A percentile compares a stretch with the other conserved stretches of the same genome.
Evolutionary conservation across 805 yeast species (phyloP).

Genomic region (Cyberlindnera japonica): DNA sequence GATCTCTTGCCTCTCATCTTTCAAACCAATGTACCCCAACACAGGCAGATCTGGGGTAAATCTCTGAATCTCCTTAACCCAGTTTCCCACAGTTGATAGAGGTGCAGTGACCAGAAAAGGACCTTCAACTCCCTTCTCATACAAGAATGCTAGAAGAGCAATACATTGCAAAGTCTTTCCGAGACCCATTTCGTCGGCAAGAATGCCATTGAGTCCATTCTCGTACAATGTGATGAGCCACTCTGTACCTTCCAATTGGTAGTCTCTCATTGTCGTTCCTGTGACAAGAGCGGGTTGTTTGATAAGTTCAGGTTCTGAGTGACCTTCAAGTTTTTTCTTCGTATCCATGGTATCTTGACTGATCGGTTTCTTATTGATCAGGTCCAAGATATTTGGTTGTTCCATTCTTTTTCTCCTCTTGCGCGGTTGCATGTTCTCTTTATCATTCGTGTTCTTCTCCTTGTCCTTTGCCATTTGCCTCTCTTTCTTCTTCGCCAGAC

Average conservation of each 20-base stretch:
- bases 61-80: slow-evolving; percentile 68
- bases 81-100: slow-evolving; percentile 78
- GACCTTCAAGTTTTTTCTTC: slow-evolving; percentile 18
- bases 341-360: slow-evolving; percentile 24
- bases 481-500: slow-evolving; percentile 33
- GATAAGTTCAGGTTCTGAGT: slow-evolving; percentile 13
- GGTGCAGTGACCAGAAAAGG: slow-evolving; percentile 82
- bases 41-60: slow-evolving; percentile 72
- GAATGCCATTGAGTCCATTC: slow-evolving; percentile 90
- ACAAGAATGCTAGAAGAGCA: slow-evolving; percentile 66
- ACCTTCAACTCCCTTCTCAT: slow-evolving; percentile 75
- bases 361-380: slow-evolving; percentile 11
- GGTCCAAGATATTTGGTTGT: slow-evolving; percentile 25
- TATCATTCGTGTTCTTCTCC: slow-evolving; percentile 11
- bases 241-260: slow-evolving; percentile 86
- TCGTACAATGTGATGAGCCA: slow-evolving; percentile 89
- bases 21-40: slow-evolving; percentile 61
- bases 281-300: slow-evolving; percentile 54
- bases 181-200: slow-evolving; percentile 97
- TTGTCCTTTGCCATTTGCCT: slow-evolving; percentile 16
- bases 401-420: slow-evolving; percentile 15
- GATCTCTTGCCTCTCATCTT: slow-evolving; percentile 48
- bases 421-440: slow-evolving; percentile 12
- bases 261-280: slow-evolving; percentile 67
- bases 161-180: slow-evolving; percentile 93